Base-by-base conservation (phyloP, 106 monocot genomes). In the Dioscorea alata region DNA sequence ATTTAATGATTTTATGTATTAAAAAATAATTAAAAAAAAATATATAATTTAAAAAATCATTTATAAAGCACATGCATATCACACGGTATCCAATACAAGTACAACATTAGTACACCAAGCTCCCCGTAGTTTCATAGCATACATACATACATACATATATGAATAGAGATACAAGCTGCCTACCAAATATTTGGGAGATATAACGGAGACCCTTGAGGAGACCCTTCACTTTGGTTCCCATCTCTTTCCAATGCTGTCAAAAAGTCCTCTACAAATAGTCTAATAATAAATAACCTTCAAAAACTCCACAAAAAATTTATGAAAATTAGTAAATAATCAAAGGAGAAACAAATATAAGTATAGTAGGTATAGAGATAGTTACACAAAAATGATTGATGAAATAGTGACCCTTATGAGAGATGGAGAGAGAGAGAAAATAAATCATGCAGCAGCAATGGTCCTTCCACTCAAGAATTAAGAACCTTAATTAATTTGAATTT, bases 111-210 rank as follows among this genome's bases (percentile, higher is more conserved):
- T n/a, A n/a, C n/a, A n/a, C n/a, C n/a, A n/a, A n/a, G n/a, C n/a
- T n/a, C n/a, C n/a, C n/a, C n/a, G n/a, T n/a, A n/a, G n/a, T n/a
- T n/a, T n/a, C n/a, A n/a, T n/a, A n/a, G n/a, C n/a, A n/a, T n/a
- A n/a, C n/a, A n/a, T n/a, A n/a, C n/a, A n/a, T n/a, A n/a, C n/a
- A n/a, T n/a, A n/a, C n/a, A n/a, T n/a, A n/a, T n/a, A n/a, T n/a
- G n/a, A n/a, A n/a, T n/a, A n/a, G n/a, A n/a, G n/a, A n/a, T n/a
- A n/a, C n/a, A n/a, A n/a, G n/a, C n/a, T n/a, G 12, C 18, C 19
- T 65, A 66, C 66, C 66, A 12, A 66, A 66, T 42, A 66, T 66
- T 50, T 66, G 66, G 10, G 66, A 66, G 66, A 66, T 66, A 15
- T 66, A 66, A 22, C 66, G 66, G 7, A 66, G 66, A 9, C 50